phyloP scores from a whole-genome alignment of 1,139 yeast genomes.

The Candida sojae region DNA sequence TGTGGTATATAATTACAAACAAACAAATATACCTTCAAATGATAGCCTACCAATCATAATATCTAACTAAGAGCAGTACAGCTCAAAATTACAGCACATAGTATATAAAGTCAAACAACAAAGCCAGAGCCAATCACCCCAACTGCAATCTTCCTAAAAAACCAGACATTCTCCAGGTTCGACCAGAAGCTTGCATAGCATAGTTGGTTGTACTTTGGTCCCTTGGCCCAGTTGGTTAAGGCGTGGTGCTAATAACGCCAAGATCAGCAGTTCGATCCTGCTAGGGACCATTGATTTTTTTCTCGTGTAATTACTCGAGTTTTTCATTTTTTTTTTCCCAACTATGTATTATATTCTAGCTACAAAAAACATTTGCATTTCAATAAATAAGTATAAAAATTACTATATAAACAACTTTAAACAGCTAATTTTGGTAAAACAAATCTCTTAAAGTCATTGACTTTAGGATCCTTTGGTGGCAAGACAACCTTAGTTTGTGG shows the following conservation, averaged over 20 bases:
- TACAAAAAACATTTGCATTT: too few relatives aligned
- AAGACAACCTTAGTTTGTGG: constrained; percentile 15
- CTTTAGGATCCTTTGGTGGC: constrained; percentile 5
- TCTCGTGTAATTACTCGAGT: not conserved
- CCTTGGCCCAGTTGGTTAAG: constrained; percentile 91
- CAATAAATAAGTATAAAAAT: too few relatives aligned
- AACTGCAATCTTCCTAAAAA: too few relatives aligned
- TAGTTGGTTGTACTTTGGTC: not conserved
- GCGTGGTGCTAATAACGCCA: constrained; percentile 89
- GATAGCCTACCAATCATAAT: too few relatives aligned
- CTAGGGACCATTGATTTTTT: constrained; percentile 61
- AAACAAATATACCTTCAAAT: too few relatives aligned
- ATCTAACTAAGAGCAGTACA: too few relatives aligned
- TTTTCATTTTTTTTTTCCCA: not conserved
- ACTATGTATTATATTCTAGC: not conserved
- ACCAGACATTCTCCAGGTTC: too few relatives aligned
- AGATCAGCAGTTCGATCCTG: constrained; percentile 88
- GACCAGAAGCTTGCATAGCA: not conserved
- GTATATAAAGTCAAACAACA: too few relatives aligned
- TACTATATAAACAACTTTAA: not conserved
- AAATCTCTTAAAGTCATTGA: constrained; percentile 11
- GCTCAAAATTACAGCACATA: too few relatives aligned
- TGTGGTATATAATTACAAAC: too few relatives aligned
- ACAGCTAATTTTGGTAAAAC: constrained; percentile 15
- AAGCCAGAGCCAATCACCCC: too few relatives aligned